phyloP scores from a whole-genome alignment of 495 filamentous ascomycete genomes.

The Extremus antarcticus region DNA sequence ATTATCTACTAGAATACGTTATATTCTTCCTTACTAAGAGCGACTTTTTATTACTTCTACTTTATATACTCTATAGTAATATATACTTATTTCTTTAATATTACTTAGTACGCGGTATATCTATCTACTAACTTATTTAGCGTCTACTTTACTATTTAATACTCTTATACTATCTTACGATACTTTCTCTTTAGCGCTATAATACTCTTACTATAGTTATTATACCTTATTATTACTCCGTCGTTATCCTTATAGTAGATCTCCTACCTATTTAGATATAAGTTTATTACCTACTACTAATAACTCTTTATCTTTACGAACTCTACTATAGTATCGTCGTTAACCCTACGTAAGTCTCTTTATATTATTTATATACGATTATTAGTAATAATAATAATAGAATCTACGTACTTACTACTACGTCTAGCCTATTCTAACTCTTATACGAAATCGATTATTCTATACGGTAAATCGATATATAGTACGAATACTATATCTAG shows the following conservation, averaged over 20 bases:
- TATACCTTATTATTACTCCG: not conserved
- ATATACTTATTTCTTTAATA: too few relatives aligned
- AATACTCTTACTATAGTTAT: not conserved
- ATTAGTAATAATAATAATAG: not conserved
- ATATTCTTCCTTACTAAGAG: too few relatives aligned
- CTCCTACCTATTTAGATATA: not conserved
- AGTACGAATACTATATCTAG: not conserved
- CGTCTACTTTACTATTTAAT: too few relatives aligned
- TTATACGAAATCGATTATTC: constrained; percentile 1
- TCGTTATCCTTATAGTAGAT: not conserved
- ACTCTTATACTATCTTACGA: too few relatives aligned
- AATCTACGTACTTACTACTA: not conserved
- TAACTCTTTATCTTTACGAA: not conserved
- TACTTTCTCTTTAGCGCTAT: too few relatives aligned
- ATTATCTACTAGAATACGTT: too few relatives aligned
- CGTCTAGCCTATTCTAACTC: not conserved
- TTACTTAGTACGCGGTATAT: too few relatives aligned
- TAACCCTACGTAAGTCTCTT: not conserved
- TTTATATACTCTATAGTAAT: too few relatives aligned
- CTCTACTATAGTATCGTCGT: not conserved
- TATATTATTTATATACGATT: not conserved
- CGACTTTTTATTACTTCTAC: too few relatives aligned
- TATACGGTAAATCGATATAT: not conserved
- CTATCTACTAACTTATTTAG: too few relatives aligned
- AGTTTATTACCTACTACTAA: not conserved